Evolutionary conservation across 768 basidiomycete species (phyloP).

Genomic region (Hygrophoropsis aurantiaca): DNA sequence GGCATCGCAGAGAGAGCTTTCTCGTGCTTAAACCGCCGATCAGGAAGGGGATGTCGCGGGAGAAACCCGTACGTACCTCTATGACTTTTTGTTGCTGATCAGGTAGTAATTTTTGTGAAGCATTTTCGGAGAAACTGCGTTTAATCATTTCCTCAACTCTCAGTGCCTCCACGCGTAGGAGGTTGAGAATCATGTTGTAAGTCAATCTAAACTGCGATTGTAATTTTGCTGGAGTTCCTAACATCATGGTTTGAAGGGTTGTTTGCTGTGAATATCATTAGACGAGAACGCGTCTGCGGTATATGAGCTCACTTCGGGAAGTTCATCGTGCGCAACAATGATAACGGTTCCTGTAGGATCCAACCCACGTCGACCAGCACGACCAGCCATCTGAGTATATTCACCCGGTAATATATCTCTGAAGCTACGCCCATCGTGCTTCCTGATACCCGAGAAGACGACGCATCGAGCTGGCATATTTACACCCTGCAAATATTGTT

Average conservation of each 20-base stretch:
- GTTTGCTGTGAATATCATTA: constrained; percentile 50
- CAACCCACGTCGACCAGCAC: constrained; percentile 93
- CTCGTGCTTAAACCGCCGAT: constrained; percentile 58
- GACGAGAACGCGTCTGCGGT: too few species aligned
- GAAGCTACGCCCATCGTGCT: constrained; percentile 93
- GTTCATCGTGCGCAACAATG: constrained; percentile 76
- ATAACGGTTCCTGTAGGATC: constrained; percentile 96
- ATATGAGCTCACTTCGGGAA: constrained; percentile 75
- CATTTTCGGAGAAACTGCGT: constrained; percentile 97
- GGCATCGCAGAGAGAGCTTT: constrained; percentile 59
- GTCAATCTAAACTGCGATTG: constrained; percentile 96
- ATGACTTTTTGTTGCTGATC: constrained; percentile 88
- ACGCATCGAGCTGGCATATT: constrained; percentile 99
- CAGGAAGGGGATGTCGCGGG: constrained; percentile 8
- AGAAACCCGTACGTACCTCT: constrained; percentile 52
- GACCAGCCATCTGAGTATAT: constrained; percentile 99
- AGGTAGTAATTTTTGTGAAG: constrained; percentile 87
- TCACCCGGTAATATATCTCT: constrained; percentile 88
- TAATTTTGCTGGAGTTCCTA: constrained; percentile 90
- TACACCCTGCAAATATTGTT: constrained; percentile 66
- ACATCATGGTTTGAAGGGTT: constrained; percentile 83
- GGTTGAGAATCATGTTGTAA: constrained; percentile 98
- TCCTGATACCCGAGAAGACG: constrained; percentile 91
- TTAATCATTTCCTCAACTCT: constrained; percentile 99
- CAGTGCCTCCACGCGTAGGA: constrained; percentile 93